Conservation (phyloP, 169 alveolate genomes). For the Theileria equi region DNA sequence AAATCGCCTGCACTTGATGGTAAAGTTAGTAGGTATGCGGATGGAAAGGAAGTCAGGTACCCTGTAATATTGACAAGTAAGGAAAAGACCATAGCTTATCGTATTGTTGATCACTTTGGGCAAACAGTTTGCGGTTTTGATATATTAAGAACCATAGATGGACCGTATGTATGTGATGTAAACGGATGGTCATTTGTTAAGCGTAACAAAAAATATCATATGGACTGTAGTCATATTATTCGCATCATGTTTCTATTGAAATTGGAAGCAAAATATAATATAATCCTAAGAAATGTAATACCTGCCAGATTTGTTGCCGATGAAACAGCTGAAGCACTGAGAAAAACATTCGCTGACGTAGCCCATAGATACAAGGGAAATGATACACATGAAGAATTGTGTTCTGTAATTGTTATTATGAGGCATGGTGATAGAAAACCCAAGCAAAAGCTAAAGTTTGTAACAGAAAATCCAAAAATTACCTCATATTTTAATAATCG, state of each 20-base stretch:
- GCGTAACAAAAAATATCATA: conserved; percentile 89
- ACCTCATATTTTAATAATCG: conserved; percentile 74
- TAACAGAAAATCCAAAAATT: conserved; percentile 78
- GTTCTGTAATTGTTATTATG: conserved; percentile 94
- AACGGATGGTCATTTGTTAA: conserved; percentile 97
- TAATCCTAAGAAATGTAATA: conserved; percentile 63
- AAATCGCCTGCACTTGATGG: conserved; percentile 95
- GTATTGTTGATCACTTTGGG: conserved; percentile 89
- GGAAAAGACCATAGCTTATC: conserved; percentile 90
- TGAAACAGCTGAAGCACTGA: conserved; percentile 64
- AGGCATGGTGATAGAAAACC: conserved; percentile 98
- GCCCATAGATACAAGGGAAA: conserved; percentile 54
- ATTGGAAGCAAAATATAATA: conserved; percentile 66
- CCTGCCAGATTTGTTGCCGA: conserved; percentile 63
- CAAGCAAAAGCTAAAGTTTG: conserved; percentile 93
- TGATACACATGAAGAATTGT: conserved; percentile 84
- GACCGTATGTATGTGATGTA: conserved; percentile 96
- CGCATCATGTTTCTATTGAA: conserved; percentile 74
- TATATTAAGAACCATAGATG: conserved; percentile 85
- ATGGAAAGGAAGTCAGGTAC: conserved; percentile 94
- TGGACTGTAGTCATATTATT: conserved; percentile 88
- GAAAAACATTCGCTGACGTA: conserved; percentile 65
- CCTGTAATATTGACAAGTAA: conserved; percentile 92
- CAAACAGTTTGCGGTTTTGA: conserved; percentile 93
- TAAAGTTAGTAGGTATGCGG: conserved; percentile 79